A percentile compares a stretch with the other conserved stretches of the same genome.
These are phyloP conservation scores for Peterozyma toletana DNA, from an alignment of 805 yeast genomes.

Conservation along the genomic window DNA sequence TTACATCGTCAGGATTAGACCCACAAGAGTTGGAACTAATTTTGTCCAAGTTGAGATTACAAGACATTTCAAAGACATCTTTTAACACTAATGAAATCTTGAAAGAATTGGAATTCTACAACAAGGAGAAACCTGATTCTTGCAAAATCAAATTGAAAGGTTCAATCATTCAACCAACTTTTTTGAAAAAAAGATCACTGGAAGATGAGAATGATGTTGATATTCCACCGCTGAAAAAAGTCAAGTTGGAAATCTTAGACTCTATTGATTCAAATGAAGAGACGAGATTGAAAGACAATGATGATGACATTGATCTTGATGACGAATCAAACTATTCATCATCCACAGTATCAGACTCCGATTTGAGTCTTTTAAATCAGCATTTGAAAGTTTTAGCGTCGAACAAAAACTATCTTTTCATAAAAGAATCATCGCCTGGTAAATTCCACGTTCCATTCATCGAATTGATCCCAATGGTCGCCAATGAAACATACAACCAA, in stretches of 20 bases:
- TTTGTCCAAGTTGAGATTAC: slow-evolving; percentile 19
- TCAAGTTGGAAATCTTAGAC: slow-evolving; percentile 19
- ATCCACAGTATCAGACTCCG: slow-evolving; percentile 13
- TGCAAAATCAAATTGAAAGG: not conserved
- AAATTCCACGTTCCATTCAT: slow-evolving; percentile 58
- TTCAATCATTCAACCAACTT: slow-evolving; percentile 4
- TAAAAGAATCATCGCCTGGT: slow-evolving; percentile 50
- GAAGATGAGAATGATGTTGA: slow-evolving; percentile 7
- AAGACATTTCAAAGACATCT: slow-evolving; percentile 27
- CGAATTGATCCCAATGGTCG: slow-evolving; percentile 36
- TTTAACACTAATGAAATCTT: slow-evolving; percentile 37
- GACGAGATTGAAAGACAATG: slow-evolving; percentile 6
- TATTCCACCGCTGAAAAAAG: slow-evolving; percentile 12
- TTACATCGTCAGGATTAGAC: slow-evolving; percentile 22
- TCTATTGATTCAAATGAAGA: not conserved
- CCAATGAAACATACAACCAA: slow-evolving; percentile 46
- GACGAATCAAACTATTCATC: slow-evolving; percentile 17
- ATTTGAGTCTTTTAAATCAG: slow-evolving; percentile 23
- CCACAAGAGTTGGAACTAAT: slow-evolving; percentile 14
- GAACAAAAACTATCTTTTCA: slow-evolving; percentile 46
- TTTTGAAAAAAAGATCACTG: slow-evolving; percentile 9
- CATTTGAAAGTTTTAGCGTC: slow-evolving; percentile 66
- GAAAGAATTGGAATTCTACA: slow-evolving; percentile 14
- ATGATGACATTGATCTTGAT: slow-evolving; percentile 23
- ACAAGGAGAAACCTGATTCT: not conserved